Percentiles rank a stretch among this genome's conserved stretches.
Conservation (phyloP, 2,329 filamentous ascomycete species). For the Neopestalotiopsis rosae region DNA sequence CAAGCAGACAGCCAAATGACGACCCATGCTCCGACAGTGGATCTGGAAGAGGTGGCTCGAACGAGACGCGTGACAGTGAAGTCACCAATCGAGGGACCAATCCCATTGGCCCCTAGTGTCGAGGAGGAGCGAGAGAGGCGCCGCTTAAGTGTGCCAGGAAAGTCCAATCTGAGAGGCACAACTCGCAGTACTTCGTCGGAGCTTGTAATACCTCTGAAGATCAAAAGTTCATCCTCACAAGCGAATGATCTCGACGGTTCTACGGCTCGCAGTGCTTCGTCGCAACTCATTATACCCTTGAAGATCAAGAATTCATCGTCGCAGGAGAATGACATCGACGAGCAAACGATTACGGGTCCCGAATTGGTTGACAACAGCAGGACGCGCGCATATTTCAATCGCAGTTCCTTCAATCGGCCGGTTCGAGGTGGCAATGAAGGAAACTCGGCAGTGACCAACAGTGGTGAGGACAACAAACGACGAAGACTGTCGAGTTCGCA, state of each 20-base stretch:
- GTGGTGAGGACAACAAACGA: constrained; percentile 6
- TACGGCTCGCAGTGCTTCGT: background rate
- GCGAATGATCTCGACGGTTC: background rate
- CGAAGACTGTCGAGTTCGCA: constrained; percentile 14
- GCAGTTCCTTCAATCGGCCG: constrained; percentile 36
- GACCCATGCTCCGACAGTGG: background rate
- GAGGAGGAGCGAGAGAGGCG: constrained; percentile 18
- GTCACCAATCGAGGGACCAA: constrained; percentile 14
- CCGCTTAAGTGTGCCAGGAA: background rate
- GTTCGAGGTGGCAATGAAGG: constrained; percentile 26
- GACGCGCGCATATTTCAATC: background rate
- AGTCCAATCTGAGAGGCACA: constrained; percentile 16
- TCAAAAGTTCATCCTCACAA: too few species aligned
- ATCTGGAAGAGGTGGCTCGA: background rate
- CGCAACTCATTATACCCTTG: background rate
- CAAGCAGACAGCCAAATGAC: background rate
- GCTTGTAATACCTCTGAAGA: background rate
- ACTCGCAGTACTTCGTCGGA: background rate
- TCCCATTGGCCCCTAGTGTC: background rate
- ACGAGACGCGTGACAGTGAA: constrained; percentile 17
- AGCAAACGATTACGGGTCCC: background rate
- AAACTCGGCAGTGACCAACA: constrained; percentile 3
- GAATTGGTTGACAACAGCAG: background rate
- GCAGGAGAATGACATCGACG: background rate
- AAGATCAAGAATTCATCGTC: too few species aligned